Evolutionary conservation across 192 early-diverging fungal genomes (phyloP), one percentile per base, ranked within the genome.

Genomic region (Glomus cerebriforme): DNA sequence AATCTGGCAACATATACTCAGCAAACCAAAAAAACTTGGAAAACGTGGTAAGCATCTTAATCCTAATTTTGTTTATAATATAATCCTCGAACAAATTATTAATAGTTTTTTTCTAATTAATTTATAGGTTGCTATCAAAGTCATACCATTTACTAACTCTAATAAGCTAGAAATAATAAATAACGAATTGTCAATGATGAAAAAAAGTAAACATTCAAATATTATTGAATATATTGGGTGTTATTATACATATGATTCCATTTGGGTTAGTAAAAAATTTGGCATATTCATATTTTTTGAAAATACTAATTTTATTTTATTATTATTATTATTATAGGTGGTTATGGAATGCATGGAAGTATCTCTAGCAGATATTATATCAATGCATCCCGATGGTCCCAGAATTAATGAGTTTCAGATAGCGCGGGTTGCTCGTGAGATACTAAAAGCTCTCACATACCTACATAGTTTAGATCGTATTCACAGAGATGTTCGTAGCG

Each of bases 331-430:
- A 58, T 63, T 72, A 43, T 54, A 83, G 82, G 83, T 99, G 43
- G 93, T 98, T 32, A 96, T 98, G 95, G 98, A 99, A 82, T 94
- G 91, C 80, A 99, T 99, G 98, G 98, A 99, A 65, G 95, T 97
- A 22, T 92, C 97, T 13, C 85, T 99, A 69, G 98, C 96, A n/a
- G 97, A 99, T 77, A 91, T 98, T n/a, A 97, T 99, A 79, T 92
- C 92, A 79, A 94, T 96, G 87, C 73, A 85, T 58, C 75, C 80
- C 26, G 83, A 84, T 6, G 79, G 78, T 7, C 79, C 82, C 12
- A 74, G 78, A 60, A 86, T 99, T 86, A 90, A 86, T n/a, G 98
- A 99, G 82, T 85, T 85, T 7, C 97, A 98, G 80, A 99, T 99
- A 70, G 97, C 96, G 7, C 88, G 93, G 32, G 92, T 99, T 22